Conservation (phyloP, 768 basidiomycete species). For the Serendipita vermifera region DNA sequence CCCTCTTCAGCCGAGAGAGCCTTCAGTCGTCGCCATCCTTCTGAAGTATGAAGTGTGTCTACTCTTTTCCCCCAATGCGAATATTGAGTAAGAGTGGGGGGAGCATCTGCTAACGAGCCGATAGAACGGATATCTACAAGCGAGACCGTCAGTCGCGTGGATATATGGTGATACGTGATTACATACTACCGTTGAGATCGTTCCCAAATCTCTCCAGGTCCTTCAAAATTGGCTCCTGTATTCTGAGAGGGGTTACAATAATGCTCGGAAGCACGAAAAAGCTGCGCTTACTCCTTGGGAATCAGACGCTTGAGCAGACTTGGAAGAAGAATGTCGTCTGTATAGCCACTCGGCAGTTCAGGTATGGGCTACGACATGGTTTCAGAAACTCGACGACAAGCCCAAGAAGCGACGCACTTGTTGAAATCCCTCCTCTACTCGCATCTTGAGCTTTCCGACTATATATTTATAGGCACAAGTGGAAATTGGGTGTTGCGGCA, state of each 20-base stretch:
- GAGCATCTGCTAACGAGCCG: slow-evolving; percentile 26
- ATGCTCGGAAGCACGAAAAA: neutral
- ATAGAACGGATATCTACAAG: slow-evolving; percentile 41
- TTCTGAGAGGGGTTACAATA: slow-evolving; percentile 23
- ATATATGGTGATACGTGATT: neutral
- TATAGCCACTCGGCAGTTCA: slow-evolving; percentile 46
- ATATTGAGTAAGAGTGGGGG: slow-evolving; percentile 52
- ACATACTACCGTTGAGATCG: slow-evolving; percentile 23
- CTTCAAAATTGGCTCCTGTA: slow-evolving; percentile 36
- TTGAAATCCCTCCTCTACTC: slow-evolving; percentile 55
- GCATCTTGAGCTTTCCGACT: too few species aligned
- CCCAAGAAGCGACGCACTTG: slow-evolving; percentile 25
- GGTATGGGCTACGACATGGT: slow-evolving; percentile 34
- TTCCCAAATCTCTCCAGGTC: slow-evolving; percentile 49
- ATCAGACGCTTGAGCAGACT: slow-evolving; percentile 44
- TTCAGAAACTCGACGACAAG: slow-evolving; percentile 13
- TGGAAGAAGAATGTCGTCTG: slow-evolving; percentile 49
- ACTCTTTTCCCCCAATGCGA: slow-evolving; percentile 58
- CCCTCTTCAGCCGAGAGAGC: slow-evolving; percentile 50
- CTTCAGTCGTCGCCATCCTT: slow-evolving; percentile 61
- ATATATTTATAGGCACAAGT: too few species aligned
- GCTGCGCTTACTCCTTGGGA: slow-evolving; percentile 30
- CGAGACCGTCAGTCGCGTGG: neutral
- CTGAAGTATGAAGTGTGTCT: slow-evolving; percentile 54
- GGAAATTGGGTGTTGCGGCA: too few species aligned